These are phyloP conservation scores for Tetracentron sinense DNA, from an alignment of 164 flowering plant genomes.

Conservation along the genomic window DNA sequence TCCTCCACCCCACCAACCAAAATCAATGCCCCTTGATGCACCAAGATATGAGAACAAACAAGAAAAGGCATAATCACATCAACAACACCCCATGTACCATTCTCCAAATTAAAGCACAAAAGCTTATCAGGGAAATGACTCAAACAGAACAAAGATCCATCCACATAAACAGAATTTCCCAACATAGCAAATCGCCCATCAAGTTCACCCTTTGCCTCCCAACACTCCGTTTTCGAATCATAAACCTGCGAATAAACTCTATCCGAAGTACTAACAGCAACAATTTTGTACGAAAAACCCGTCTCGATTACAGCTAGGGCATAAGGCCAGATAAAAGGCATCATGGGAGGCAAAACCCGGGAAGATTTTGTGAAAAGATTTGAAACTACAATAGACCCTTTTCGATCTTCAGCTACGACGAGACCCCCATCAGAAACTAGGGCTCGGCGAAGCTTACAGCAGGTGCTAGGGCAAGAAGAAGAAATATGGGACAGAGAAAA, in stretches of 20 bases:
- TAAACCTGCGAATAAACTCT: slow-evolving; percentile 15
- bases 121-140: slow-evolving; percentile 18
- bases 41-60: slow-evolving; percentile 10
- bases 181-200: slow-evolving; percentile 17
- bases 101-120: slow-evolving; percentile 9
- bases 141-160: slow-evolving; percentile 17
- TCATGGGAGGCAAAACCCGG: slow-evolving; percentile 16
- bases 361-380: slow-evolving; percentile 14
- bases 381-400: slow-evolving; percentile 4
- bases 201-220: slow-evolving; percentile 14
- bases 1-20: slow-evolving; percentile 24
- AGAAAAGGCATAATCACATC: slow-evolving; percentile 8
- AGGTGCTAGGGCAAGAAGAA: slow-evolving; percentile 14
- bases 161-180: slow-evolving; percentile 16
- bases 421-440: slow-evolving; percentile 14
- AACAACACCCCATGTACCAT: slow-evolving; percentile 9
- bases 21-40: slow-evolving; percentile 6
- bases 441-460: slow-evolving; percentile 10
- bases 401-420: slow-evolving; percentile 17
- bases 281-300: slow-evolving; percentile 2
- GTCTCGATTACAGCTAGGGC: slow-evolving; percentile 8
- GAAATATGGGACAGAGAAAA: slow-evolving; percentile 13
- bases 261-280: slow-evolving; percentile 16
- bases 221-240: slow-evolving; percentile 10
- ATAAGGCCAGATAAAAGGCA: slow-evolving; percentile 9